Percentiles rank a stretch among this genome's conserved stretches.
Conservation (phyloP, 176 grass and related monocot genomes). For the Phoenix roebelenii region DNA sequence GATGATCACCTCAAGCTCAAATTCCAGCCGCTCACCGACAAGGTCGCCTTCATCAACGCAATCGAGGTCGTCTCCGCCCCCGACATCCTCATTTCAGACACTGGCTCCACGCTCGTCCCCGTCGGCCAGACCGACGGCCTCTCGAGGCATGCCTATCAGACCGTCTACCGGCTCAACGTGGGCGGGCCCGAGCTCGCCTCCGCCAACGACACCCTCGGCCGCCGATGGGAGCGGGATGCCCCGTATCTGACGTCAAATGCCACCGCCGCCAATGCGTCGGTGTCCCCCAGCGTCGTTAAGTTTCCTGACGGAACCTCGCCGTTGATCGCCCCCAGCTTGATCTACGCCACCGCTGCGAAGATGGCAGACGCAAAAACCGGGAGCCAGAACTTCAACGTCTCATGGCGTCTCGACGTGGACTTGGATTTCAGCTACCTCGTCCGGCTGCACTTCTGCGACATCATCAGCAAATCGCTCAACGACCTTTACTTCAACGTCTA, state of each 20-base stretch:
- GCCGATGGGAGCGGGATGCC: neutral
- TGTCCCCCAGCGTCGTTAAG: neutral
- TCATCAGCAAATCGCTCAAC: constrained; percentile 7
- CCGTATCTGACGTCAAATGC: neutral
- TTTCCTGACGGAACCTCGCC: constrained; percentile 6
- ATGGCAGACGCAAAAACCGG: constrained; percentile 8
- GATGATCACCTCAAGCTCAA: neutral
- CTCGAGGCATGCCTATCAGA: neutral
- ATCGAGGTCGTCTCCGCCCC: constrained; percentile 9
- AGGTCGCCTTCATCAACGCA: neutral
- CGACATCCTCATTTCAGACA: neutral
- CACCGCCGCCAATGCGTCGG: neutral
- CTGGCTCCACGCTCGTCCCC: too few relatives aligned
- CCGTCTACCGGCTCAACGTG: constrained; percentile 2
- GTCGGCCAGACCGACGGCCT: neutral
- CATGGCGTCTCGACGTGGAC: neutral
- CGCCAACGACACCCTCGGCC: neutral
- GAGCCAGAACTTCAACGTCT: constrained; percentile 3
- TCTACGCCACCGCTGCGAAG: neutral
- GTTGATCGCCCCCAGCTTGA: neutral
- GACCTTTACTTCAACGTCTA: constrained; percentile 20
- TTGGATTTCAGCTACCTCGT: neutral
- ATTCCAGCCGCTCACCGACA: neutral
- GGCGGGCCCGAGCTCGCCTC: neutral
- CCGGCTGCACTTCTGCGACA: constrained; percentile 16